phyloP scores from a whole-genome alignment of 2,329 filamentous ascomycete species.

The Alternaria gaisen region DNA sequence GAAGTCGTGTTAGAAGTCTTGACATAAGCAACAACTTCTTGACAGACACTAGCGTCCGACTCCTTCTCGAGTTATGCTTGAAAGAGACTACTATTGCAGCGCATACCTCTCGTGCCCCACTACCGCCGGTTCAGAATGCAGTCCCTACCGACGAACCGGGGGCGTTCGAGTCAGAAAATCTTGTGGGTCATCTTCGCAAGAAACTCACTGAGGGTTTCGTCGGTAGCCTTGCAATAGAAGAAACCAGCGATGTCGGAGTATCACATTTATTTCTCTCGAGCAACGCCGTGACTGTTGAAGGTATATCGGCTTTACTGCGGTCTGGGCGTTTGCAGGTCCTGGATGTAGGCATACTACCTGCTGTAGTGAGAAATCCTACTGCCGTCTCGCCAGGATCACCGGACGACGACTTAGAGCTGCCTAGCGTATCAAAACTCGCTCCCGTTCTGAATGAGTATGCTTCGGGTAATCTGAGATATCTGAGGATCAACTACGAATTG shows the following conservation, averaged over 20 bases:
- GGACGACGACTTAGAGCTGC: constrained; percentile 44
- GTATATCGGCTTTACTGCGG: constrained; percentile 61
- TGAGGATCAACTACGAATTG: constrained; percentile 65
- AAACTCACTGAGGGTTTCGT: constrained; percentile 54
- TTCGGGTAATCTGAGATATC: constrained; percentile 60
- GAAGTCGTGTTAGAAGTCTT: constrained; percentile 62
- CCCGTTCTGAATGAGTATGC: constrained; percentile 60
- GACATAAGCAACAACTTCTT: constrained; percentile 67
- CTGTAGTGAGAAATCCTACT: constrained; percentile 20
- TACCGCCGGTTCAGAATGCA: constrained; percentile 33
- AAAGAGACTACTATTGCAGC: constrained; percentile 29
- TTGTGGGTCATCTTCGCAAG: constrained; percentile 62
- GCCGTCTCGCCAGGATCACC: constrained; percentile 1
- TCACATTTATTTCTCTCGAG: constrained; percentile 68
- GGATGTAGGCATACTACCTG: constrained; percentile 61
- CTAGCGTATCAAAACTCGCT: constrained; percentile 64
- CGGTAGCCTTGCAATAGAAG: constrained; percentile 64
- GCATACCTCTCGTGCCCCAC: constrained; percentile 22
- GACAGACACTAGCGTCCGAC: constrained; percentile 63
- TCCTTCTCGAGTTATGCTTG: constrained; percentile 63
- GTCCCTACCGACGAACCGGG: constrained; percentile 49
- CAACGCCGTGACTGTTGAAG: constrained; percentile 65
- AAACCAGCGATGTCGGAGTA: constrained; percentile 63
- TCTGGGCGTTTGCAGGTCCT: constrained; percentile 63
- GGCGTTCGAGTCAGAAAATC: constrained; percentile 52